Conservation (phyloP, 2,329 filamentous ascomycete species). For the Verticillium klebahnii region DNA sequence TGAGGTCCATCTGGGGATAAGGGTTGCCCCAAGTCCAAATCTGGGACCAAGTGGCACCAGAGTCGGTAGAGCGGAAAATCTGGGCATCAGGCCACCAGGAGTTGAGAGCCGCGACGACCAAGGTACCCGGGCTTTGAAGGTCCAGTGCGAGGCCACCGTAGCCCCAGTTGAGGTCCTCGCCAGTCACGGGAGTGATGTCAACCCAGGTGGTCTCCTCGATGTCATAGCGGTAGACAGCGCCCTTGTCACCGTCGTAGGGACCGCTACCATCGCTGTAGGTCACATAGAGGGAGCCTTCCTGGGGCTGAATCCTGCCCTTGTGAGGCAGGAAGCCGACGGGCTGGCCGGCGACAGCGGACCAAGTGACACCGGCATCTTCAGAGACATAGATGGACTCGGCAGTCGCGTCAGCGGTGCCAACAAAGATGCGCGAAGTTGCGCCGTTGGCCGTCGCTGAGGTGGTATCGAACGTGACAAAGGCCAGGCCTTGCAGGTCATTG, state of each 20-base stretch:
- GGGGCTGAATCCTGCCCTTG: conserved; percentile 45
- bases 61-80: conserved; percentile 51
- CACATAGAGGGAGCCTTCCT: conserved; percentile 46
- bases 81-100: conserved; percentile 57
- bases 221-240: conserved; percentile 51
- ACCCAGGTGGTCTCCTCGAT: conserved; percentile 43
- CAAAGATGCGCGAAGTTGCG: conserved; percentile 52
- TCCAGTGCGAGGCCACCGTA: conserved; percentile 54
- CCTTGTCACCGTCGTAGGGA: conserved; percentile 51
- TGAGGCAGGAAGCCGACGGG: conserved; percentile 49
- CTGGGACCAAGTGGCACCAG: conserved; percentile 47
- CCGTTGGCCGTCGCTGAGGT: conserved; percentile 40
- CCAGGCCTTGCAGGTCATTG: conserved; percentile 39
- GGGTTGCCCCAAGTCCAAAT: conserved; percentile 45
- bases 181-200: conserved; percentile 51
- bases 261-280: conserved; percentile 51
- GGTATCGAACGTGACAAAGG: conserved; percentile 52
- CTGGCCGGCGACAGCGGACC: conserved; percentile 44
- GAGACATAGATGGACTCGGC: conserved; percentile 50
- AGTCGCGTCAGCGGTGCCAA: conserved; percentile 48
- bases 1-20: conserved; percentile 38
- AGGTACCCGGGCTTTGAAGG: conserved; percentile 46
- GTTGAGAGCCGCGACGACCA: conserved; percentile 53
- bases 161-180: conserved; percentile 43
- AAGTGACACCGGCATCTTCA: conserved; percentile 48